Evolutionary conservation across 208 protist species (phyloP).

Genomic region (Lotmaria passim): DNA sequence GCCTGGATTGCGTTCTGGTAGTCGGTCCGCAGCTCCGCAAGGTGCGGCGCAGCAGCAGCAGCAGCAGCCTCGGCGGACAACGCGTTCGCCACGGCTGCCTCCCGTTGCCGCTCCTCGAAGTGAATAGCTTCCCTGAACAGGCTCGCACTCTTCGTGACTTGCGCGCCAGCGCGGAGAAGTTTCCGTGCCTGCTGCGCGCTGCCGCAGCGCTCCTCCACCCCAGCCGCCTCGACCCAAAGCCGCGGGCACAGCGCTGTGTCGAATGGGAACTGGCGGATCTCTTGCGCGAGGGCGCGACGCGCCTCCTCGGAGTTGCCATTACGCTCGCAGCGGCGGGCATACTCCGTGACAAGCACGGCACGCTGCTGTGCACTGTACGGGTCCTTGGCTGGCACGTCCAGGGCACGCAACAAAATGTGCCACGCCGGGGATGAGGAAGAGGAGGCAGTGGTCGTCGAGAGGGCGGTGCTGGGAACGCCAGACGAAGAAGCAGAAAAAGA

Average conservation of each 20-base stretch:
- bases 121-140: constrained; percentile 41
- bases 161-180: constrained; percentile 61
- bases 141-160: constrained; percentile 50
- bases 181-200: constrained; percentile 54
- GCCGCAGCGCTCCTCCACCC: constrained; percentile 70
- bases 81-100: constrained; percentile 12
- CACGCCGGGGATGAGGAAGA: constrained; percentile 3
- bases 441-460: neutral
- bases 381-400: constrained; percentile 34
- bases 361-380: constrained; percentile 61
- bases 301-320: constrained; percentile 46
- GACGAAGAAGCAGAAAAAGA: neutral
- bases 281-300: constrained; percentile 49
- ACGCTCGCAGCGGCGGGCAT: constrained; percentile 48
- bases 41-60: constrained; percentile 29
- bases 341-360: constrained; percentile 78
- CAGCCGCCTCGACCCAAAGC: constrained; percentile 82
- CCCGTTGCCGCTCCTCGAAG: constrained; percentile 50
- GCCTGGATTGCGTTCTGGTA: constrained; percentile 73
- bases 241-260: constrained; percentile 57
- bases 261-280: constrained; percentile 82
- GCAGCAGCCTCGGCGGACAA: neutral
- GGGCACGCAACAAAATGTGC: constrained; percentile 25
- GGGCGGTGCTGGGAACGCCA: too few relatives aligned
- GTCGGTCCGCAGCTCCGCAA: constrained; percentile 34